phyloP scores from a whole-genome alignment of 139 green algal species.

The Limnomonas spitsbergensis region DNA sequence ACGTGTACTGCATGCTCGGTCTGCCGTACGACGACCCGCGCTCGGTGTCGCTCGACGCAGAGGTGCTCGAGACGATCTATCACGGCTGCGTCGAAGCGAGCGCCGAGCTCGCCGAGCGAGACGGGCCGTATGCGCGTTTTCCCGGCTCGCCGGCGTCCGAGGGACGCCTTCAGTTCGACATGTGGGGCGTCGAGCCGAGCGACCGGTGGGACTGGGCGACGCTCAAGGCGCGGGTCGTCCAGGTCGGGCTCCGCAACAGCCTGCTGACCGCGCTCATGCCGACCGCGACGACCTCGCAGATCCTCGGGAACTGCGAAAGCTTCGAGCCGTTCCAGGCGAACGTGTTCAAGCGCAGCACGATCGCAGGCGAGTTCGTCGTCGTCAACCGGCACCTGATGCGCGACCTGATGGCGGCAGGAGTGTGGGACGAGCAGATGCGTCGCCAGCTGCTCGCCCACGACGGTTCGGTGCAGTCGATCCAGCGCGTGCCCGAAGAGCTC shows the following conservation, averaged over 20 bases:
- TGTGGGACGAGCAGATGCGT: slow-evolving; percentile 21
- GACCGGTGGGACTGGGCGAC: slow-evolving; percentile 20
- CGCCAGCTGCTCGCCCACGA: slow-evolving; percentile 23
- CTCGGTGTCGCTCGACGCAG: slow-evolving; percentile 18
- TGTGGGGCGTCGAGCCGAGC: slow-evolving; percentile 19
- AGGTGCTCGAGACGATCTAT: slow-evolving; percentile 45
- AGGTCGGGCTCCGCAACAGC: slow-evolving; percentile 29
- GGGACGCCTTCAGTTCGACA: slow-evolving; percentile 39
- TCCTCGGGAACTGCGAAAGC: slow-evolving; percentile 39
- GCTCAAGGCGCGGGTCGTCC: not conserved
- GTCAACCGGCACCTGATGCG: slow-evolving; percentile 35
- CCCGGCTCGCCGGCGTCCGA: slow-evolving; percentile 22
- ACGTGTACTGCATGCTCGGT: slow-evolving; percentile 34
- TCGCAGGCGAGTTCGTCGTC: slow-evolving; percentile 35
- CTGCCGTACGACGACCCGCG: slow-evolving; percentile 28
- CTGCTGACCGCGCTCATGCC: slow-evolving; percentile 39
- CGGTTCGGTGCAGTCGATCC: slow-evolving; percentile 32
- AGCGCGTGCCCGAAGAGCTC: not conserved
- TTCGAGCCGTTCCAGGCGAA: slow-evolving; percentile 42
- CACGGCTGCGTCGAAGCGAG: slow-evolving; percentile 24
- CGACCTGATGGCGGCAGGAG: slow-evolving; percentile 13
- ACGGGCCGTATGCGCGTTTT: slow-evolving; percentile 27
- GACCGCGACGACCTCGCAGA: slow-evolving; percentile 35
- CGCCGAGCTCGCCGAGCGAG: slow-evolving; percentile 17
- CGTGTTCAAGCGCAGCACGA: slow-evolving; percentile 20